Evolutionary conservation across 768 basidiomycete genomes (phyloP), one percentile per base, ranked within the genome.

Genomic region (Tephrocybe sp.): DNA sequence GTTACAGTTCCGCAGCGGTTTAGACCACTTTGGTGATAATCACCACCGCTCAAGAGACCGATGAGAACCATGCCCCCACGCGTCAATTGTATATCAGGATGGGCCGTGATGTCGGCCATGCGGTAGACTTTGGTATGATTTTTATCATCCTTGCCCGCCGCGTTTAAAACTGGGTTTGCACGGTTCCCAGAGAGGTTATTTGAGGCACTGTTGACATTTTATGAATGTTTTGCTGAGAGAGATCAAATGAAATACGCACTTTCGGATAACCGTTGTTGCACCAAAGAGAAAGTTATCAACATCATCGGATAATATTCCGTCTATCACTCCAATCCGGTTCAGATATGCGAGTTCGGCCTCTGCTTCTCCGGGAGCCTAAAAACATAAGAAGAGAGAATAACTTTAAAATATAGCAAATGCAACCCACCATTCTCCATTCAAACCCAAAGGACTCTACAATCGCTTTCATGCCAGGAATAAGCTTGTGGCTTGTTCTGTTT

Each of bases 241-340:
- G 12, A 8, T 3, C 22, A 19, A 47, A 39, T 26, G 27, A 28
- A 47, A 22, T 21, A 74, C 76, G 43, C 53, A 91, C 91, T 96
- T 97, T 61, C 94, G 80, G 56, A 96, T 81, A 24, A 98, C 83
- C 37, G 82, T 82, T 5, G 70, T 78, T 1, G 92, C 93, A 18
- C 94, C 93, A 54, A 98, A 98, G 2, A 97, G 69, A 61, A 96
- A 87, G 47, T 84, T 94, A 61, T 98, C 94, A 1, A 94, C 93
- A 59, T 97, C 95, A 64, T 98, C 95, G 0, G 94, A 90, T 36
- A 95, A 75, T 21, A 97, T 80, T 0, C 86, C 91, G 62, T 98
- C 95, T 48, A 98, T 88, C 44, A 88, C 65, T 2, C 92, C 92
- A 35, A 85, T 79, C 4, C 78, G 73, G 58, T 92, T 94, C 45